A percentile compares a stretch with the other conserved stretches of the same genome.
phyloP scores from a whole-genome alignment of 139 green algal genomes.

The Picochlorum sp. region DNA sequence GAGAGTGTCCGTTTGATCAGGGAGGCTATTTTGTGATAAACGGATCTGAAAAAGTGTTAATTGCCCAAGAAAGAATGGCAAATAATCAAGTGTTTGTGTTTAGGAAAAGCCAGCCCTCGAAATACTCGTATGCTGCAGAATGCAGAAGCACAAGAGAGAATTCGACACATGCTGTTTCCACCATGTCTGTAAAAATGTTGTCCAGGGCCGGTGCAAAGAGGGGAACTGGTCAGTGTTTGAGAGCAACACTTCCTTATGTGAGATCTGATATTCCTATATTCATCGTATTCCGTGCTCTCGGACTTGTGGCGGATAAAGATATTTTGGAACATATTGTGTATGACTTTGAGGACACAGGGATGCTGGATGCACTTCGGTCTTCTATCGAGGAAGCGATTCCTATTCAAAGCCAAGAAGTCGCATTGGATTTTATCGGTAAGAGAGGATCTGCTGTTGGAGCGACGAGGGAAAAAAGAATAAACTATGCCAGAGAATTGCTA shows the following conservation, averaged over 20 bases:
- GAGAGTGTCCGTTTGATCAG: constrained; percentile 94
- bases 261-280: constrained; percentile 75
- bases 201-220: constrained; percentile 31
- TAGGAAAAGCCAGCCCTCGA: constrained; percentile 86
- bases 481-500: constrained; percentile 79
- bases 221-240: constrained; percentile 40
- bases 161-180: constrained; percentile 59
- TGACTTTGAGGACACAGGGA: constrained; percentile 71
- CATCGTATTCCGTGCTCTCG: constrained; percentile 80
- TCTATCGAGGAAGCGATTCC: constrained; percentile 92
- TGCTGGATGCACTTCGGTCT: constrained; percentile 88
- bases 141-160: constrained; percentile 78
- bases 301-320: constrained; percentile 68
- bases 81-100: constrained; percentile 99
- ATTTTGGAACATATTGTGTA: constrained; percentile 88
- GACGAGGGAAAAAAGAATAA: constrained; percentile 73
- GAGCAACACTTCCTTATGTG: constrained; percentile 63
- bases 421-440: constrained; percentile 95
- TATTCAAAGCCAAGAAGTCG: constrained; percentile 79
- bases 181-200: constrained; percentile 82
- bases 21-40: constrained; percentile 99
- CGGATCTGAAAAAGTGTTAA: constrained; percentile 97
- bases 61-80: constrained; percentile 93
- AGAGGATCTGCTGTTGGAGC: constrained; percentile 53
- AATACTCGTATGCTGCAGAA: constrained; percentile 82